Evolutionary conservation across 2,329 filamentous ascomycete species (phyloP).

Genomic region (Neonectria faginata): DNA sequence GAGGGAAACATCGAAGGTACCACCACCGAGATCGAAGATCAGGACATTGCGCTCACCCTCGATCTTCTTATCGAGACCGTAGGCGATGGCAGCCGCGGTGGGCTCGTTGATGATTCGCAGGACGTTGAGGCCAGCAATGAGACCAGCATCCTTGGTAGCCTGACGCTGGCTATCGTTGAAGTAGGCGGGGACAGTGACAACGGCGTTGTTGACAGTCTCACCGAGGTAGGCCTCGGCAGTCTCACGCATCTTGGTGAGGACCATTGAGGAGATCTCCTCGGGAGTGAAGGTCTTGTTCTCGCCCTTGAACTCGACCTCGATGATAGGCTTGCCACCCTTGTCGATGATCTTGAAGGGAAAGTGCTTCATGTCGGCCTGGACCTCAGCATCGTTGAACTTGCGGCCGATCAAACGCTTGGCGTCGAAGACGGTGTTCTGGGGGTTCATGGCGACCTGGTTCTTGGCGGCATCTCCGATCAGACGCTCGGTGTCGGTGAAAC

Average conservation of each 20-base stretch:
- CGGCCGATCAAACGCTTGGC: constrained; percentile 99
- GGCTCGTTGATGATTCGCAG: constrained; percentile 99
- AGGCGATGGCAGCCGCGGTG: constrained; percentile 96
- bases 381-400: constrained; percentile 92
- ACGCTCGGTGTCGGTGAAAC: constrained; percentile 98
- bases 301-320: constrained; percentile 95
- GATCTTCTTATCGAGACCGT: constrained; percentile 96
- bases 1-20: constrained; percentile 99
- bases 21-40: constrained; percentile 99
- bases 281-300: constrained; percentile 97
- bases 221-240: constrained; percentile 98
- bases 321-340: constrained; percentile 86
- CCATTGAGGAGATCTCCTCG: constrained; percentile 99
- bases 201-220: constrained; percentile 99
- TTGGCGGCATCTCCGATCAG: constrained; percentile 99
- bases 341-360: constrained; percentile 99
- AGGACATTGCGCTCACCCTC: constrained; percentile 99
- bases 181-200: constrained; percentile 98
- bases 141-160: constrained; percentile 98
- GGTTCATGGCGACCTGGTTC: constrained; percentile 99
- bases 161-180: constrained; percentile 99
- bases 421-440: constrained; percentile 97
- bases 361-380: constrained; percentile 98
- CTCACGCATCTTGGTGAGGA: constrained; percentile 93
- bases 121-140: constrained; percentile 96